Base-by-base conservation (phyloP, 345 rosid genomes). In the Populus simonii region DNA sequence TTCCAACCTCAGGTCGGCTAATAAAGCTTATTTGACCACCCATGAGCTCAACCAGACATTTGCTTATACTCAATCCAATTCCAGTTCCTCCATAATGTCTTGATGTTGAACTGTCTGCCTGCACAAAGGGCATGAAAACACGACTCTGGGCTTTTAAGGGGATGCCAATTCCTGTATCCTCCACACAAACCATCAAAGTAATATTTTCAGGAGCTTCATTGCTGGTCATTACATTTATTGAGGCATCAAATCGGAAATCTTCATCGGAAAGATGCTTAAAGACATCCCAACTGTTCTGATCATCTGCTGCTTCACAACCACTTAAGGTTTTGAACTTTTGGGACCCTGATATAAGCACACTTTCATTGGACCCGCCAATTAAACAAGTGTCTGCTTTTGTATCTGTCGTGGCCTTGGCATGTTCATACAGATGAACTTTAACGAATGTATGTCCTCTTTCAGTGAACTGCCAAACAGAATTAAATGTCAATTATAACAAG, bases 71-170 rank as follows among this genome's bases (percentile, higher is more conserved):
- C 87, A 96, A 86, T 67, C 99, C 99, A 82, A 96, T 96, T 25
- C 99, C 99, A 0, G 99, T 96, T 71, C 99, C 99, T 61, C 99
- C 99, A 61, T 88, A 89, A 70, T 85, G 84, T 82, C 99, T 88
- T 41, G 99, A 96, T 55, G 97, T 96, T 33, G 99, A 96, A 84
- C 98, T 93, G 76, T 93, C 99, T 22, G 98, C 99, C 86, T 96
- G 99, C 93, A 96, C 88, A 78, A 96, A 96, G 35, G 99, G 99
- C 90, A 84, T 90, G 82, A 96, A 96, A 45, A 96, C 94, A 29
- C 96, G 92, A 31, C 89, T 91, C 75, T 96, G 99, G 22, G 98
- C 99, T 20, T 53, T 70, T 61, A 91, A 79, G 31, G 99, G 99
- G 79, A 96, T 93, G 41, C 99, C 99, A 2, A 92, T 92, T 43